Base-by-base conservation (phyloP, 2,329 filamentous ascomycete species). In the Elsinoe australis region DNA sequence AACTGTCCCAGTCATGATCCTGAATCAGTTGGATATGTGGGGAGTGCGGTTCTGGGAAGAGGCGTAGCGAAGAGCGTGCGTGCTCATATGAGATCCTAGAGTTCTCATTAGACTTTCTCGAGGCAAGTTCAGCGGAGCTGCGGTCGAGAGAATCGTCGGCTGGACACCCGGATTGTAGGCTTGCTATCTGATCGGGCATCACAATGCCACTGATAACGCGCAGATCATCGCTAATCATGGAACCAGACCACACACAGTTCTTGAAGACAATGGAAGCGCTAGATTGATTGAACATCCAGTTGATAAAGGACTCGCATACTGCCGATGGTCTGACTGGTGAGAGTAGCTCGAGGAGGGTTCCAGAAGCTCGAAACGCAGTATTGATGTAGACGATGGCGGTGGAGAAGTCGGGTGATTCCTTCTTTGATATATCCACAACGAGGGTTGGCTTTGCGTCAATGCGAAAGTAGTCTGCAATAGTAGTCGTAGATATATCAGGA, bases 161-260 rank as follows among this genome's bases (percentile, higher is more conserved):
- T n/a, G 19, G 3, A 2, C 6, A 3, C 6, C 2, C 19, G 14
- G 19, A 10, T 41, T 21, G 5, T 41, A 28, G 18, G 15, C 21
- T 24, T 15, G 26, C 18, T 21, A 41, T 12, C 26, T 21, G n/a
- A 15, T 15, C n/a, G n/a, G n/a, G n/a, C n/a, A n/a, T n/a, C n/a
- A n/a, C n/a, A n/a, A n/a, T n/a, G 19, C 36, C 36, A 41, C 36
- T 41, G 19, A 41, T 41, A 3, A 41, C 21, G 8, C 36, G 21
- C 36, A 21, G 28, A 15, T 24, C 15, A 5, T 15, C 21, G 21
- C 18, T 41, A n/a, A 41, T 41, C 10, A 22, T 41, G 36, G 28
- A 41, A 9, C 19, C 36, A 15, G 36, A 41, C 36, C 36, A 41
- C 18, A 28, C 14, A 3, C n/a, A 8, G 28, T 41, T 26, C 4